A percentile compares a stretch with the other conserved stretches of the same genome.
Conservation (phyloP, 2,329 filamentous ascomycete species). For the Parascedosporium putredinis region DNA sequence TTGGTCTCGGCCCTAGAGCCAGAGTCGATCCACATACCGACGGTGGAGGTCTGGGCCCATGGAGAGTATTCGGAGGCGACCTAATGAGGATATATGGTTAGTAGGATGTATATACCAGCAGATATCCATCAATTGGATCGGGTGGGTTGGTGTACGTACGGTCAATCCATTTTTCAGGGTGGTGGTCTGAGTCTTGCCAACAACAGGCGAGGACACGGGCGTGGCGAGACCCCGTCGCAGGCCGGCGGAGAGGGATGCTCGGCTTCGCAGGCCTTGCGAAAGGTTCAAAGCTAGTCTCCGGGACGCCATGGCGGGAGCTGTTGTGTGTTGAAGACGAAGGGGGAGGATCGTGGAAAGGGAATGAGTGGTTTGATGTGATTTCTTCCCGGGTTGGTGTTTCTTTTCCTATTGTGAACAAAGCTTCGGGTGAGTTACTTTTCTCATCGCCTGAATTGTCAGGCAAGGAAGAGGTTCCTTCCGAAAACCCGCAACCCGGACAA, state of each 20-base stretch:
- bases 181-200: slow-evolving; percentile 86
- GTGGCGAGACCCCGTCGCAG: slow-evolving; percentile 84
- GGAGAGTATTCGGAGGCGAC: slow-evolving; percentile 97
- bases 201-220: slow-evolving; percentile 50
- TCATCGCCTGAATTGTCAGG: slow-evolving; percentile 31
- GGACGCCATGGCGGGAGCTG: slow-evolving; percentile 69
- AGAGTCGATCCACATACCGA: slow-evolving; percentile 99
- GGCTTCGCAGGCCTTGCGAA: slow-evolving; percentile 78
- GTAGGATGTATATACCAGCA: slow-evolving; percentile 1
- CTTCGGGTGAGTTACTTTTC: slow-evolving; percentile 32
- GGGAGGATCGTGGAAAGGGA: slow-evolving; percentile 6
- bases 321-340: slow-evolving; percentile 32
- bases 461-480: slow-evolving; percentile 8
- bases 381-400: slow-evolving; percentile 21
- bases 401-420: slow-evolving; percentile 20
- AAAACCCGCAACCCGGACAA: slow-evolving; percentile 25
- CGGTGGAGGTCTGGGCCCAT: slow-evolving; percentile 95
- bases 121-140: slow-evolving; percentile 17
- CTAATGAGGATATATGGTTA: slow-evolving; percentile 34
- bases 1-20: slow-evolving; percentile 96
- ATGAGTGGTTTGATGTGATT: slow-evolving; percentile 19
- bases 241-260: slow-evolving; percentile 70
- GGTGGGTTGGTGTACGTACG: slow-evolving; percentile 37
- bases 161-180: slow-evolving; percentile 97
- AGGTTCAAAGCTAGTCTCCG: slow-evolving; percentile 94